These are phyloP conservation scores for Apiospora rasikravindrae DNA, from an alignment of 2,329 filamentous ascomycete species.

Conservation along the genomic window DNA sequence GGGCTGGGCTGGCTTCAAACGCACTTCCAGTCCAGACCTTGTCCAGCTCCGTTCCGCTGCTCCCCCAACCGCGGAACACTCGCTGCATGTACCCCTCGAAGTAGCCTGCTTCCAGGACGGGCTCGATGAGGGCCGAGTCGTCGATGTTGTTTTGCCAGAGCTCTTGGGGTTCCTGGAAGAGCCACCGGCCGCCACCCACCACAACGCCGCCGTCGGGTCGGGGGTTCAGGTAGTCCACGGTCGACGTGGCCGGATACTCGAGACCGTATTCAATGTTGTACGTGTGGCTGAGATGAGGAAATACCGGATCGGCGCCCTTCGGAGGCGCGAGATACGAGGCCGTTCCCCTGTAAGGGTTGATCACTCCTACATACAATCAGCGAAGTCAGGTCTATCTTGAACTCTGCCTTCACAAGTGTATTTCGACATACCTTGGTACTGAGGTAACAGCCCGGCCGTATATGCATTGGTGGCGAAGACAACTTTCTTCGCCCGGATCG, in stretches of 20 bases:
- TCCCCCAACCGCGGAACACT: constrained; percentile 49
- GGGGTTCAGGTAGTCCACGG: constrained; percentile 35
- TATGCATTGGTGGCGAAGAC: constrained; percentile 31
- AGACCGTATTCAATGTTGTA: constrained; percentile 28
- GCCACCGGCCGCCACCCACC: constrained; percentile 44
- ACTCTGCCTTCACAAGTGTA: background rate
- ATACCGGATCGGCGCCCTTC: constrained; percentile 22
- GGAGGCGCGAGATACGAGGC: constrained; percentile 26
- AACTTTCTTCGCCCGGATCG: constrained; percentile 27
- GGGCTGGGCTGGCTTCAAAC: background rate
- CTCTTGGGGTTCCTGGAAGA: constrained; percentile 34
- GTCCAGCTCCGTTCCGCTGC: constrained; percentile 42
- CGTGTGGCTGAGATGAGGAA: constrained; percentile 27
- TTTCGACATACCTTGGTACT: constrained; percentile 20
- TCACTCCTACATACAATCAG: constrained; percentile 5
- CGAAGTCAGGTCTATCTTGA: background rate
- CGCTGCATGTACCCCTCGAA: constrained; percentile 50
- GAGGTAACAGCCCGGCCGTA: constrained; percentile 28
- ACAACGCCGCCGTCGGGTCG: constrained; percentile 38
- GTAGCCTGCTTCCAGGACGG: constrained; percentile 38
- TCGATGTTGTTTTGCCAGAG: constrained; percentile 47
- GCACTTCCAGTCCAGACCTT: constrained; percentile 26
- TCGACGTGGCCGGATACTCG: constrained; percentile 7
- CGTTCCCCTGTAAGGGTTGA: constrained; percentile 27
- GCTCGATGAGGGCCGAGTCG: constrained; percentile 43